Base-by-base conservation (phyloP, 2,329 filamentous ascomycete species). In the Penicillium hordei region DNA sequence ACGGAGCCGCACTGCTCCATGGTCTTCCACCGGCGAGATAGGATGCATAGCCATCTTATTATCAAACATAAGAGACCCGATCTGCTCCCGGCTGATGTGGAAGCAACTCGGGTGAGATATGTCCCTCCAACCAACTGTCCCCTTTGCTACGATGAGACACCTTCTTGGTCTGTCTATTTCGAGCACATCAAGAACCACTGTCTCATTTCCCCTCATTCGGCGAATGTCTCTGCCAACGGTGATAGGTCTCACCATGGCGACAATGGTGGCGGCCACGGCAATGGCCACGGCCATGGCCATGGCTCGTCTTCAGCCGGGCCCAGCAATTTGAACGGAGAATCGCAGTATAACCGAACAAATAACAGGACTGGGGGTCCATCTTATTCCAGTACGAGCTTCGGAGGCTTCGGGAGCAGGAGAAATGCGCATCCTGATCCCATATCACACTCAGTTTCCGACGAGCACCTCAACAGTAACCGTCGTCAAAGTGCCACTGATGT, bases 1-100 rank as follows among this genome's bases (percentile, higher is more conserved):
- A 9, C 5, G 0, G 3, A n/a, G 6, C 10, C 4, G 1, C 0
- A 2, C 19, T 48, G 43, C 36, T 0, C 2, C 3, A n/a, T 0
- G 15, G 6, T 2, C 3, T 1, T 33, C 4, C 7, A 2, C 10
- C 55, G 55, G 21, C 55, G 43, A 2, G 55, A 57, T 29, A 40
- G 42, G 15, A 27, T 46, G 23, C 42, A 4, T 36, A 17, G 36
- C 1, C 42, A 57, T 29, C n/a, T 42, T 13, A 7, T 15, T 15
- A 8, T 2, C 31, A 17, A 1, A 8, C 48, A 57, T 13, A 27
- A 25, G 1, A 49, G 17, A 21, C 1, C 2, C 15, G 1, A 5
- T 29, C 12, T 10, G 19, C 4, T 13, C 8, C 8, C 5, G 4
- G 19, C 4, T 19, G 33, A 36, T 5, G 21, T 51, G 21, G 48